phyloP scores from a whole-genome alignment of 1,139 yeast genomes.

The Pichia sorboxylosa region DNA sequence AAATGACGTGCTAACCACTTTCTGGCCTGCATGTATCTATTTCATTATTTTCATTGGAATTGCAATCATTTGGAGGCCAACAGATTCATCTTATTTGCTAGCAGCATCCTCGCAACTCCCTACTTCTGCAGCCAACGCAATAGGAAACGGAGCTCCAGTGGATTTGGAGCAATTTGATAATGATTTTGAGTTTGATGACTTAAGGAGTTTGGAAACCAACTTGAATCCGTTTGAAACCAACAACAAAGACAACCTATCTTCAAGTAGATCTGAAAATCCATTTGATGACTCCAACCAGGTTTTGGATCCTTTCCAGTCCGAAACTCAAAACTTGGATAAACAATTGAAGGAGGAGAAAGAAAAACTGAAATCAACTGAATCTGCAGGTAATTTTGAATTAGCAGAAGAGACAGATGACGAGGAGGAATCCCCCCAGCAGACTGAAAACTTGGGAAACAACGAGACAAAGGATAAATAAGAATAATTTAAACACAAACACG shows the following conservation, averaged over 20 bases:
- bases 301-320: constrained; percentile 10
- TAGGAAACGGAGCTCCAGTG: constrained; percentile 45
- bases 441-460: not conserved
- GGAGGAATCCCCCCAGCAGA: not conserved
- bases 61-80: constrained; percentile 94
- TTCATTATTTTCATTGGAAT: constrained; percentile 73
- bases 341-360: constrained; percentile 15
- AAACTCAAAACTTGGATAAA: constrained; percentile 15
- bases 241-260: not conserved
- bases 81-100: constrained; percentile 86
- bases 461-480: not conserved
- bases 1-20: constrained; percentile 77
- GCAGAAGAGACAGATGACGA: constrained; percentile 21
- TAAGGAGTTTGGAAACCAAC: constrained; percentile 36
- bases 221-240: constrained; percentile 22
- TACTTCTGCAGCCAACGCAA: constrained; percentile 63
- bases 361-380: constrained; percentile 9
- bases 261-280: constrained; percentile 14
- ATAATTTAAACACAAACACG: not conserved
- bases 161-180: constrained; percentile 26
- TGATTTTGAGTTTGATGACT: constrained; percentile 67
- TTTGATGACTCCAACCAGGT: constrained; percentile 17
- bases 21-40: constrained; percentile 90
- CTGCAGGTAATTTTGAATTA: constrained; percentile 16
- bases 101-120: constrained; percentile 92